Conservation (phyloP, 495 filamentous ascomycete species). For the Lophiotrema nucula region DNA sequence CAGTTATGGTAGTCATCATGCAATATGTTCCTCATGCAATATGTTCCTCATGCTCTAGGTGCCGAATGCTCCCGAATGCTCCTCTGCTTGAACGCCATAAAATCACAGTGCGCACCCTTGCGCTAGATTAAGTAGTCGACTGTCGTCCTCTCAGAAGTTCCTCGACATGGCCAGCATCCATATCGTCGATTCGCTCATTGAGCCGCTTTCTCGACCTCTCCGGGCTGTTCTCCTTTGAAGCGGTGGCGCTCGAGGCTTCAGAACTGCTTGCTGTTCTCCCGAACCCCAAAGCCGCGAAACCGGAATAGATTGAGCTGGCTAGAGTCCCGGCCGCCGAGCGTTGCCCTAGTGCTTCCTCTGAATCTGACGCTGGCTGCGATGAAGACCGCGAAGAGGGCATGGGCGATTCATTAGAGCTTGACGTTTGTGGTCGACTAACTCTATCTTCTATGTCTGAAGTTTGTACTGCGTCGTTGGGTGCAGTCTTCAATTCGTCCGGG, state of each 20-base stretch:
- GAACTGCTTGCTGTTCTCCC: slow-evolving; percentile 15
- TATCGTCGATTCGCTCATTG: slow-evolving; percentile 3
- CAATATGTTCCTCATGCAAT: too few relatives aligned
- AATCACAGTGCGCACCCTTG: too few relatives aligned
- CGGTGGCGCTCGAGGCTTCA: neutral
- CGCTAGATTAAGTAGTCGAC: too few relatives aligned
- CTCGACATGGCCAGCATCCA: slow-evolving; percentile 10
- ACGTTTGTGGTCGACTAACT: slow-evolving; percentile 2
- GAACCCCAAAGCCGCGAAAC: slow-evolving; percentile 19
- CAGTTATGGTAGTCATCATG: too few relatives aligned
- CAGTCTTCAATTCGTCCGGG: neutral
- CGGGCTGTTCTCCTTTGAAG: neutral
- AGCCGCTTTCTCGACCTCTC: slow-evolving; percentile 5
- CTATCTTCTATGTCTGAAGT: too few relatives aligned
- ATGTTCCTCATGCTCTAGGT: too few relatives aligned
- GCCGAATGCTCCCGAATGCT: too few relatives aligned
- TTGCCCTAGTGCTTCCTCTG: neutral
- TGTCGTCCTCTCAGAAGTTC: slow-evolving; percentile 15
- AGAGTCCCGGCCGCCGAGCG: neutral
- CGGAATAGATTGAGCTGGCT: slow-evolving; percentile 21
- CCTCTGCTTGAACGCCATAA: too few relatives aligned
- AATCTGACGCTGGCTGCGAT: neutral
- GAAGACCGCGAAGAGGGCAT: slow-evolving; percentile 13
- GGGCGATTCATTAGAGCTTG: slow-evolving; percentile 6
- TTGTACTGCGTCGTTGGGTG: too few relatives aligned